A percentile compares a stretch with the other conserved stretches of the same genome.
Evolutionary conservation across 2,329 filamentous ascomycete species (phyloP).

Genomic region (Diplodia corticola): DNA sequence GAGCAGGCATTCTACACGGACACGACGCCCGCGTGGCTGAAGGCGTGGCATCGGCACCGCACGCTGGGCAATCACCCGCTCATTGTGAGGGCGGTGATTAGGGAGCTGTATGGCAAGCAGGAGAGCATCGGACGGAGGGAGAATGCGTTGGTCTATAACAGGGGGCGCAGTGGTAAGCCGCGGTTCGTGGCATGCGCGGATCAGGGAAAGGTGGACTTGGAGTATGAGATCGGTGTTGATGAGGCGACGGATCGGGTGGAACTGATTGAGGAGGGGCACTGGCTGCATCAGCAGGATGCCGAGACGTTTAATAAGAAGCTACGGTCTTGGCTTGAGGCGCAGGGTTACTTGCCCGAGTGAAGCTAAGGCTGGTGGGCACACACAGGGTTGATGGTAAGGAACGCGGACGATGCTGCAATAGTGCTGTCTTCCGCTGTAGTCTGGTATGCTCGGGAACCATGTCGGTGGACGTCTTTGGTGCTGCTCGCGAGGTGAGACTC

Average conservation of each 20-base stretch:
- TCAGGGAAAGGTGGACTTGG: constrained; percentile 24
- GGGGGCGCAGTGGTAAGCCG: constrained; percentile 22
- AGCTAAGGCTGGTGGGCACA: too few relatives aligned
- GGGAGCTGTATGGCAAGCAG: constrained; percentile 17
- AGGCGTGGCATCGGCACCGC: constrained; percentile 26
- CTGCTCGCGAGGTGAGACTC: too few relatives aligned
- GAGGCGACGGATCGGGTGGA: constrained; percentile 24
- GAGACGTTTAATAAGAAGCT: constrained; percentile 27
- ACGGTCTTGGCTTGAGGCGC: constrained; percentile 25
- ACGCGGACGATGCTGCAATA: too few relatives aligned
- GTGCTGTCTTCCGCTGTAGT: too few relatives aligned
- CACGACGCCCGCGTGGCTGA: constrained; percentile 26
- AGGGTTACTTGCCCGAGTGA: neutral
- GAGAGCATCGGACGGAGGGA: constrained; percentile 23
- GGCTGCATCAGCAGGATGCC: constrained; percentile 26
- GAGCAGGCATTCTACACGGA: neutral
- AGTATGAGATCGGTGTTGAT: constrained; percentile 24
- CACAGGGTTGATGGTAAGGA: too few relatives aligned
- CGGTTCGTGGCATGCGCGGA: constrained; percentile 25
- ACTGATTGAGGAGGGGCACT: constrained; percentile 27
- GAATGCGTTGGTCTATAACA: constrained; percentile 23
- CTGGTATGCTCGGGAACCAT: too few relatives aligned
- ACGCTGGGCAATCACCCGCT: constrained; percentile 23
- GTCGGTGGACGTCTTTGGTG: too few relatives aligned
- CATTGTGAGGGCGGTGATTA: constrained; percentile 21